Base-by-base conservation (phyloP, 1,139 yeast genomes). In the Geotrichum reessii region DNA sequence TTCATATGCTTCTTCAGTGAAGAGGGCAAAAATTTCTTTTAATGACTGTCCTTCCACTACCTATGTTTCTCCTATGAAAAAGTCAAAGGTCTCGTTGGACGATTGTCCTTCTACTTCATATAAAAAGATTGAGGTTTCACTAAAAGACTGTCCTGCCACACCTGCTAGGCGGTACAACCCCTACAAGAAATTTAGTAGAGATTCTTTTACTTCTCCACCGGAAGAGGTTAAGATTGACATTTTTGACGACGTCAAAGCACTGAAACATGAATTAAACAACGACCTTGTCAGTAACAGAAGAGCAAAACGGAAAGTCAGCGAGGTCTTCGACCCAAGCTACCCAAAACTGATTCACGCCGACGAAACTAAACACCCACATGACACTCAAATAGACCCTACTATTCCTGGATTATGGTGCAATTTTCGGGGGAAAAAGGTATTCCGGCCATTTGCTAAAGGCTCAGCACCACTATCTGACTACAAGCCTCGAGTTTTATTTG, bases 371-470 rank as follows among this genome's bases (percentile, higher is more conserved):
- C 59, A 60, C 24, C 70, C 67, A 53, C 69, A 69, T 25, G 68
- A 67, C 50, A 49, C 57, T 7, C 62, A 65, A 1, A 52, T 63
- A 12, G 64, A 67, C 8, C 65, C 66, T 19, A 61, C 62, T 21
- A 62, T 64, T 12, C 66, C 67, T 5, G 75, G 75, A 7, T 69
- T 74, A 73, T 72, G 75, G 76, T 73, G 69, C 60, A 72, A 69
- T n/a, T 74, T 74, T 59, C 66, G 77, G 17, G 77, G 77, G 27
- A 74, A 73, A 63, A 67, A 67, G 63, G 67, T 74, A 37, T 74
- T 73, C 57, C 62, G 76, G 40, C 76, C 75, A n/a, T 69, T 71
- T 51, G 67, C 69, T 9, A 61, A 63, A 17, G 69, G 63, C 27
- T 62, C 59, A 21, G 61, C 59, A 9, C 63, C 63, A 3, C 52